Evolutionary conservation across 208 protist genomes (phyloP).

Genomic region (Sergeia podlipaevii): DNA sequence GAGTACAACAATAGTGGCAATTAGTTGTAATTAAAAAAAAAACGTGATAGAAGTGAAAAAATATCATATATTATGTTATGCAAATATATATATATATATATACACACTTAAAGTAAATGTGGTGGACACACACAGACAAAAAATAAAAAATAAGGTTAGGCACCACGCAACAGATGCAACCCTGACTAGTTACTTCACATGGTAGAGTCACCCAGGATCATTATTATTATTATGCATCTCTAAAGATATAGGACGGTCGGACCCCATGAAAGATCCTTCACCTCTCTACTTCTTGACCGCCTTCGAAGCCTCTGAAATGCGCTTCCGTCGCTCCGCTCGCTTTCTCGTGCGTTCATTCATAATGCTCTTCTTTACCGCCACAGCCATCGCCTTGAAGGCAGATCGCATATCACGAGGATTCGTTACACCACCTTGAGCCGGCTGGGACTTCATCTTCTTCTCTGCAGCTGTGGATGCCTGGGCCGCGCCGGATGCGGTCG

Average conservation of each 20-base stretch:
- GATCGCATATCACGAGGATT: conserved; percentile 9
- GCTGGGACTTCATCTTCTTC: background rate
- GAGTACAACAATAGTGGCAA: no score
- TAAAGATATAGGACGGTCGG: no score
- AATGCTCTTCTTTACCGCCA: conserved; percentile 42
- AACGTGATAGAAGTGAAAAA: no score
- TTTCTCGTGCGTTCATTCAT: conserved; percentile 46
- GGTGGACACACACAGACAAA: background rate
- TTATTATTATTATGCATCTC: no score
- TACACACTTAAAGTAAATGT: background rate
- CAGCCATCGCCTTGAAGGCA: conserved; percentile 35
- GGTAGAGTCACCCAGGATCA: no score
- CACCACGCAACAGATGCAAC: background rate
- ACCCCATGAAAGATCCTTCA: no score
- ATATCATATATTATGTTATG: no score
- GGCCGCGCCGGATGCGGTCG: background rate
- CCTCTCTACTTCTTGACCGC: conserved; percentile 17
- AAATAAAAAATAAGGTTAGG: background rate
- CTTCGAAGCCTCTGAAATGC: no score
- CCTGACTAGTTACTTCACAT: no score
- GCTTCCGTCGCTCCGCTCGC: conserved; percentile 51
- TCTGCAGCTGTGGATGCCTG: background rate
- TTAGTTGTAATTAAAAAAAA: no score
- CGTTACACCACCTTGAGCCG: background rate
- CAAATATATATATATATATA: background rate